phyloP scores from a whole-genome alignment of 192 early-diverging fungal species.

The Phlyctochytrium bullatum region DNA sequence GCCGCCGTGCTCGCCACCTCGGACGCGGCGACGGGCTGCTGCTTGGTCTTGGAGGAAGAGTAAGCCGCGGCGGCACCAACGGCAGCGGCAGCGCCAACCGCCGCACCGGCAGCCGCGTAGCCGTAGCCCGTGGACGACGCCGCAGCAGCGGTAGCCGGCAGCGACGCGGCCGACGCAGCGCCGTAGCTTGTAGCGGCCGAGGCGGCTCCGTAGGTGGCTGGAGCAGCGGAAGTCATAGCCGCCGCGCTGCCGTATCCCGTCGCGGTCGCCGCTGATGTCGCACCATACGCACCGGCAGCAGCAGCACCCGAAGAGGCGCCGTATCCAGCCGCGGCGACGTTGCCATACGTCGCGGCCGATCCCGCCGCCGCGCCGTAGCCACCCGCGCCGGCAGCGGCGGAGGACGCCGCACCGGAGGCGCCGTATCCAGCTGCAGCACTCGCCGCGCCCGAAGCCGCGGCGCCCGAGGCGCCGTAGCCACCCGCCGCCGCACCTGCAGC shows the following conservation, averaged over 20 bases:
- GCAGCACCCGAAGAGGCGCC: neutral
- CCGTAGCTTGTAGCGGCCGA: neutral
- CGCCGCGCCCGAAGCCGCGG: neutral
- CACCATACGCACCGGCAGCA: neutral
- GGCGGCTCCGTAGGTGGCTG: neutral
- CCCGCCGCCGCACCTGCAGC: neutral
- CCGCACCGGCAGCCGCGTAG: neutral
- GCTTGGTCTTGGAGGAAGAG: neutral
- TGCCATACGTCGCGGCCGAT: neutral
- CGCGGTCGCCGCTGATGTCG: neutral
- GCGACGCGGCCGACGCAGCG: neutral
- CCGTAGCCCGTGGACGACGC: neutral
- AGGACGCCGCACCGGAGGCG: neutral
- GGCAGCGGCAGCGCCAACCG: neutral
- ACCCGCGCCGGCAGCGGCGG: neutral
- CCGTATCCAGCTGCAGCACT: neutral
- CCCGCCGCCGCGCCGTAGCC: neutral
- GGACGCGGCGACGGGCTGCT: neutral
- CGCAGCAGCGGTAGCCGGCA: neutral
- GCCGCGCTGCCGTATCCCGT: neutral
- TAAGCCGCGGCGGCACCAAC: constrained; percentile 4
- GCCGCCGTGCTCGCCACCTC: neutral
- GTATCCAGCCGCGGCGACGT: neutral
- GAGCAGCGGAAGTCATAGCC: neutral
- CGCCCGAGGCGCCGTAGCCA: neutral